Evolutionary conservation across 148 eudicot species (phyloP).

Genomic region (Vaccinium corymbosum): DNA sequence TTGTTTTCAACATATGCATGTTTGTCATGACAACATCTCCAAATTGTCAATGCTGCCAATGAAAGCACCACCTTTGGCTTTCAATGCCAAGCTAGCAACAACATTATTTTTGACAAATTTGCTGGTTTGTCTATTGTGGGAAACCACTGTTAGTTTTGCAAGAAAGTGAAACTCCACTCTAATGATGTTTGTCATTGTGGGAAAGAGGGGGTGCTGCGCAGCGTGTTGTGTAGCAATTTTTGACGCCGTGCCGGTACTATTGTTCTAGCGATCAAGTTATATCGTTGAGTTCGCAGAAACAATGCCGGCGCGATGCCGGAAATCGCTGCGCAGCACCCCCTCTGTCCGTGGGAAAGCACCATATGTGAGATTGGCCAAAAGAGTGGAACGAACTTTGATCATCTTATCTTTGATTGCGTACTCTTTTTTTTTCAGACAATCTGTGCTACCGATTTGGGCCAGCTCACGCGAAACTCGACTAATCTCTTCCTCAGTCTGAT

Average conservation of each 20-base stretch:
- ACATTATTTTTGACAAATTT: background rate
- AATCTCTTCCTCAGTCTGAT: too few relatives aligned
- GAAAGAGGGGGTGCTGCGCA: background rate
- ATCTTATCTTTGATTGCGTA: background rate
- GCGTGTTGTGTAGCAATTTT: too few relatives aligned
- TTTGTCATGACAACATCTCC: background rate
- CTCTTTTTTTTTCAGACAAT: too few relatives aligned
- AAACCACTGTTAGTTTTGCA: background rate
- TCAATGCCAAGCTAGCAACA: background rate
- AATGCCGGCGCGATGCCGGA: too few relatives aligned
- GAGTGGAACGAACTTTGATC: background rate
- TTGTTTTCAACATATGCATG: background rate
- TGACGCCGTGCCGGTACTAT: too few relatives aligned
- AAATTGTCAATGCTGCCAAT: background rate
- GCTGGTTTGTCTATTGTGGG: background rate
- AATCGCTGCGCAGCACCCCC: too few relatives aligned
- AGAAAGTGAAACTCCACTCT: background rate
- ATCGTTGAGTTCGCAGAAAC: too few relatives aligned
- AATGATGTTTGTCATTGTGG: background rate
- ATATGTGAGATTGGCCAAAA: background rate
- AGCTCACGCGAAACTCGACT: too few relatives aligned
- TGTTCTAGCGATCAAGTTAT: too few relatives aligned
- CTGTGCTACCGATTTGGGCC: too few relatives aligned
- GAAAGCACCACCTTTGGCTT: slow-evolving; percentile 3
- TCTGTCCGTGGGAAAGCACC: background rate